These are phyloP conservation scores for Ceratobasidium papillatum DNA, from an alignment of 1,284 basidiomycete genomes.

Conservation along the genomic window DNA sequence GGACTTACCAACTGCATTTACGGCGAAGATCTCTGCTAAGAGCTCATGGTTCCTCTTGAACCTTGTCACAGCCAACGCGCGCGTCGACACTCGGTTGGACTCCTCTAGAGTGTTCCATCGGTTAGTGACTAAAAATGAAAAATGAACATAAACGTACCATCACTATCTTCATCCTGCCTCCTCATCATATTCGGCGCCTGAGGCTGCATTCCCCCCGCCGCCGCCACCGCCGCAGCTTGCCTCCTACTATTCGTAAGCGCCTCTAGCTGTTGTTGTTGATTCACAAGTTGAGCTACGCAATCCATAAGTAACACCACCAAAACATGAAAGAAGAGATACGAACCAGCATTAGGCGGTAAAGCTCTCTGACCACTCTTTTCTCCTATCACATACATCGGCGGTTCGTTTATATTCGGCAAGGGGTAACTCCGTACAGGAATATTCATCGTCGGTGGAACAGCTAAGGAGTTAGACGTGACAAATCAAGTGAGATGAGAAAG, in stretches of 20 bases:
- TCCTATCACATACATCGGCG: conserved; percentile 70
- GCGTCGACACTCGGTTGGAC: conserved; percentile 71
- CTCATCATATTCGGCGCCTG: conserved; percentile 57
- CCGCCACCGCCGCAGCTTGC: conserved; percentile 11
- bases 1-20: not conserved
- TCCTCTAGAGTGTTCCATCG: conserved; percentile 65
- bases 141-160: conserved; percentile 56
- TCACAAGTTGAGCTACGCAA: conserved; percentile 1
- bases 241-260: conserved; percentile 50
- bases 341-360: conserved; percentile 19
- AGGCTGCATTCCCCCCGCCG: conserved; percentile 45
- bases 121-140: not conserved
- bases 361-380: conserved; percentile 52
- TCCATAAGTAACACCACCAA: not conserved
- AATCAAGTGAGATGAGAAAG: not conserved
- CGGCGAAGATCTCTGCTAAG: conserved; percentile 78
- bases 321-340: not conserved
- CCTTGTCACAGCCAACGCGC: conserved; percentile 71
- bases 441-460: conserved; percentile 63
- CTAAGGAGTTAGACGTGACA: conserved; percentile 52
- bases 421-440: conserved; percentile 74
- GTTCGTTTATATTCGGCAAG: conserved; percentile 68
- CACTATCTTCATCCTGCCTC: conserved; percentile 70
- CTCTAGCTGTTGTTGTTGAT: conserved; percentile 47
- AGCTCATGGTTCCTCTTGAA: conserved; percentile 81